Evolutionary conservation across 768 basidiomycete genomes (phyloP), one percentile per base, ranked within the genome.

Genomic region (Saitozyma podzolica): DNA sequence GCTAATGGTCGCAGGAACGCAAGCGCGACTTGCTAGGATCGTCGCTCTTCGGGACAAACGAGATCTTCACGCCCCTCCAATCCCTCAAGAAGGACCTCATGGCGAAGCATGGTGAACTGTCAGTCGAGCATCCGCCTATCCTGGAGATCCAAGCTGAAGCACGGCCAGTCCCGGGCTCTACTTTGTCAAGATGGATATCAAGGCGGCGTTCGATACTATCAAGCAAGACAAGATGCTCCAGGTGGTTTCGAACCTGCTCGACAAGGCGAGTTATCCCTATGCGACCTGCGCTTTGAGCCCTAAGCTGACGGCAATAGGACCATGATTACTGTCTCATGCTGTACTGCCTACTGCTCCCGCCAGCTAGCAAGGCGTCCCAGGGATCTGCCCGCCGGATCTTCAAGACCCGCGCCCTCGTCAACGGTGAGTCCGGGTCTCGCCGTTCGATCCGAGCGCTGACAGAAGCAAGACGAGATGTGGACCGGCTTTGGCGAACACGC

Each of bases 171-270:
- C 94, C 0, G 87, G 87, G 65, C 79, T 98, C 7, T 98, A 93
- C 79, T 95, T 99, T 70, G 94, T 93, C 55, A 99, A 99, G 78
- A 86, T 96, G 29, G 96, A 99, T 74, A 92, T 98, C 16, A 89
- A 89, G 64, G 88, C 95, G 8, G 96, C 93, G 69, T 99, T 97
- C 82, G 96, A 99, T 80, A 92, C 90, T 0, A 98, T 98, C 61
- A 87, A 92, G 41, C 96, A 98, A 78, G 83, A 85, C 8, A 93
- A 88, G 70, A 80, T 99, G 50, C 79, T 98, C 40, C 83, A 85
- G 45, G 90, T 99, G 43, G 78, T 98, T 37, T 83, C 84, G 9
- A 80, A 85, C 3, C 73, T 97, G 3, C 82, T 99, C 9, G 71
- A 74, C n/a, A 59, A 70, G 40, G 78, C 78, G 53, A 86, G 87